phyloP scores from a whole-genome alignment of 176 grass and related monocot genomes.

The Eragrostis nindensis region DNA sequence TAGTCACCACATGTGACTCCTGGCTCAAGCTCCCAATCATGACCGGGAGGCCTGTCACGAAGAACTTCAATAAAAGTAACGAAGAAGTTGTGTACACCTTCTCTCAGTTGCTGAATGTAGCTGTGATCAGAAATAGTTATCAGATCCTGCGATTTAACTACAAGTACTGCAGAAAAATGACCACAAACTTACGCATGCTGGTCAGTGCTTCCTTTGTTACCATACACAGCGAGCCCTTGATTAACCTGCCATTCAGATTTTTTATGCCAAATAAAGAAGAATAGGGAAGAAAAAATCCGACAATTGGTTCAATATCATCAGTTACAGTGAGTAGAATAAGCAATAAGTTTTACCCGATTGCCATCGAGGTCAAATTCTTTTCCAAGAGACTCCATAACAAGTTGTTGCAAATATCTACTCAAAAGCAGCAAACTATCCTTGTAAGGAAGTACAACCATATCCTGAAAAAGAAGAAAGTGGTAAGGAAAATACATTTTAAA shows the following conservation, averaged over 20 bases:
- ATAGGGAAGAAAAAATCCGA: background rate
- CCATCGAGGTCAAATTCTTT: conserved; percentile 99
- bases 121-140: conserved; percentile 48
- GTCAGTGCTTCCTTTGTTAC: conserved; percentile 99
- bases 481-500: conserved; percentile 39
- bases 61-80: conserved; percentile 98
- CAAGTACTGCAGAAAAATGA: conserved; percentile 12
- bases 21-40: conserved; percentile 99
- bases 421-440: conserved; percentile 97
- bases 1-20: conserved; percentile 99
- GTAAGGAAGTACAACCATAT: conserved; percentile 99
- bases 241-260: conserved; percentile 76
- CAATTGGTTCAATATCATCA: conserved; percentile 22
- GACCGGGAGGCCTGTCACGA: conserved; percentile 86
- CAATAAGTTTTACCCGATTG: conserved; percentile 66
- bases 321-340: conserved; percentile 26
- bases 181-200: conserved; percentile 85
- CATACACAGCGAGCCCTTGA: conserved; percentile 97
- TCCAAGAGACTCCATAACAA: conserved; percentile 99
- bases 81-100: conserved; percentile 98
- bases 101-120: conserved; percentile 99
- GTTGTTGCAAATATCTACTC: conserved; percentile 98
- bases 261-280: conserved; percentile 28
- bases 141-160: conserved; percentile 31
- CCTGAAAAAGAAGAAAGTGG: conserved; percentile 50